Percentiles rank a stretch among this genome's conserved stretches.
Evolutionary conservation across 345 rosid species (phyloP).

Genomic region (Hibiscus syriacus): DNA sequence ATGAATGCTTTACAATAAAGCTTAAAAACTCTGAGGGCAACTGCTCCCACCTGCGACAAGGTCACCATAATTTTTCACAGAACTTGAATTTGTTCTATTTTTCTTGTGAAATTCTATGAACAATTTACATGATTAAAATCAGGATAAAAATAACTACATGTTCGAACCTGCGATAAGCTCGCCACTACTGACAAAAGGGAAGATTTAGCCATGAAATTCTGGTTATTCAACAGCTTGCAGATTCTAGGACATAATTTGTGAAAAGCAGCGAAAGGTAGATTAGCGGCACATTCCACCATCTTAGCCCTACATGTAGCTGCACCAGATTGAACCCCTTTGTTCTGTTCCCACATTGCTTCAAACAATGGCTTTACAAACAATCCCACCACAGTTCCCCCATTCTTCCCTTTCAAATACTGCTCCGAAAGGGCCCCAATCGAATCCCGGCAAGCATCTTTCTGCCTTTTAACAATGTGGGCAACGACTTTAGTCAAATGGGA

Average conservation of each 20-base stretch:
- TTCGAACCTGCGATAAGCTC: constrained; percentile 74
- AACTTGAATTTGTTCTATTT: background rate
- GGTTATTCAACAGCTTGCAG: constrained; percentile 78
- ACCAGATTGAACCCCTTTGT: constrained; percentile 80
- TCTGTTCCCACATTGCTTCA: constrained; percentile 98
- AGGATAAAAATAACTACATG: constrained; percentile 9
- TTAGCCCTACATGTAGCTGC: constrained; percentile 87
- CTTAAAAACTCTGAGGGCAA: constrained; percentile 71
- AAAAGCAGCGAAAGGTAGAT: constrained; percentile 49
- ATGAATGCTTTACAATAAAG: constrained; percentile 73
- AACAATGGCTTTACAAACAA: constrained; percentile 81
- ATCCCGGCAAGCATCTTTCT: constrained; percentile 87
- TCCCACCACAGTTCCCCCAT: constrained; percentile 44
- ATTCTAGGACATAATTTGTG: constrained; percentile 88
- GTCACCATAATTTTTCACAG: constrained; percentile 7
- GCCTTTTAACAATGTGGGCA: constrained; percentile 59
- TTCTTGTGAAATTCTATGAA: background rate
- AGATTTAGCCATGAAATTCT: constrained; percentile 74
- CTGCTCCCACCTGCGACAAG: constrained; percentile 73
- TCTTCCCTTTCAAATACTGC: constrained; percentile 52
- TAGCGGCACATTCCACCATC: constrained; percentile 74
- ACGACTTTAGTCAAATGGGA: constrained; percentile 70
- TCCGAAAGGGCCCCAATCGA: constrained; percentile 68
- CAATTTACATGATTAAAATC: background rate
- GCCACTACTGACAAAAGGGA: constrained; percentile 75